phyloP scores from a whole-genome alignment of 495 filamentous ascomycete genomes.

The Penicillium roqueforti region DNA sequence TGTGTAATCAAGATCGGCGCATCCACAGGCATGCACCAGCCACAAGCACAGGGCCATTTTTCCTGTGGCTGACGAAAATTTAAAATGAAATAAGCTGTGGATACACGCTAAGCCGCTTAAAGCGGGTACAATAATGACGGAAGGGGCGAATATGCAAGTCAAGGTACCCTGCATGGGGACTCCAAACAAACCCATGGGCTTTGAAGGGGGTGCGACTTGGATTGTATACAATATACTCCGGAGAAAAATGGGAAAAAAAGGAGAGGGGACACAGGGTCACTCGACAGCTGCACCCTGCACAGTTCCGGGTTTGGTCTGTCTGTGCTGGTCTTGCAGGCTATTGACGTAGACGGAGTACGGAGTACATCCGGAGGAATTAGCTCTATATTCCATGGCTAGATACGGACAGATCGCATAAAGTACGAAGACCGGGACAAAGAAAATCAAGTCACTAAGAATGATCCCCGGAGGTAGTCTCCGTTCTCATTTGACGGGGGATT shows the following conservation, averaged over 20 bases:
- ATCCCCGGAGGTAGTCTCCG: neutral
- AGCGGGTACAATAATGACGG: slow-evolving; percentile 30
- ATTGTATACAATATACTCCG: neutral
- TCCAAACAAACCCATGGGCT: neutral
- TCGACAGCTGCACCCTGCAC: slow-evolving; percentile 20
- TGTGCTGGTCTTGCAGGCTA: slow-evolving; percentile 15
- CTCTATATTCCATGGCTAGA: neutral
- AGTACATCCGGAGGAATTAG: neutral
- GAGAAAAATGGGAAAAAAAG: slow-evolving; percentile 7
- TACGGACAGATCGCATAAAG: neutral
- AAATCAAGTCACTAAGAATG: neutral
- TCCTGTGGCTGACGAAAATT: slow-evolving; percentile 2
- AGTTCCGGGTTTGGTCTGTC: slow-evolving; percentile 18
- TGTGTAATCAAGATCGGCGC: slow-evolving; percentile 23
- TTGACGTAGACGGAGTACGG: too few species aligned
- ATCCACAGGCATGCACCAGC: slow-evolving; percentile 19
- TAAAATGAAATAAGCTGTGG: slow-evolving; percentile 12
- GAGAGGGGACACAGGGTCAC: slow-evolving; percentile 7
- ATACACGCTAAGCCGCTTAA: slow-evolving; percentile 11
- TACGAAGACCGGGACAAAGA: neutral
- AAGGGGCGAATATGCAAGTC: slow-evolving; percentile 35
- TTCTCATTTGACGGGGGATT: neutral
- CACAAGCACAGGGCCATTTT: neutral
- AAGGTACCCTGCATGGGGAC: slow-evolving; percentile 19
- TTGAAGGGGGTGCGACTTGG: slow-evolving; percentile 1